phyloP scores from a whole-genome alignment of 495 filamentous ascomycete species.

The Penicillium parvum region DNA sequence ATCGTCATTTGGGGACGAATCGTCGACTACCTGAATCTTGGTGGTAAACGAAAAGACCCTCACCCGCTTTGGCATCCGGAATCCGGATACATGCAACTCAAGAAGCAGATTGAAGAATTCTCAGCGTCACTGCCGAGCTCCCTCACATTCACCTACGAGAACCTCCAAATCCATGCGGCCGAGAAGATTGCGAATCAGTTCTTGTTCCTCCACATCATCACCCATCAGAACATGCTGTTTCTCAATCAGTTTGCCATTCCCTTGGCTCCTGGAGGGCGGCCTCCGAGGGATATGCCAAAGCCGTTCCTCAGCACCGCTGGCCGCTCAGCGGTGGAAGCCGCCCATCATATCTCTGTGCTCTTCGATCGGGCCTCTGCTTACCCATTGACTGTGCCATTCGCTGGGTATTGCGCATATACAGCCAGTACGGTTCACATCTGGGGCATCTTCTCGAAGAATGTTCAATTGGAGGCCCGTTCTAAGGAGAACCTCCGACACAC shows the following conservation, averaged over 20 bases:
- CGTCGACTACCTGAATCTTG: constrained; percentile 85
- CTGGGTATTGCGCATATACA: constrained; percentile 89
- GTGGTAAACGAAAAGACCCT: constrained; percentile 76
- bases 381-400: constrained; percentile 82
- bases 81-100: constrained; percentile 68
- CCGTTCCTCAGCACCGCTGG: constrained; percentile 73
- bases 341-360: constrained; percentile 80
- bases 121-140: constrained; percentile 61
- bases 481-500: constrained; percentile 87
- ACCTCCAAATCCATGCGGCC: constrained; percentile 77
- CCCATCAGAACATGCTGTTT: constrained; percentile 86
- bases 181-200: constrained; percentile 88
- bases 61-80: constrained; percentile 75
- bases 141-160: constrained; percentile 72
- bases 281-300: constrained; percentile 71
- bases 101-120: constrained; percentile 67
- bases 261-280: constrained; percentile 57
- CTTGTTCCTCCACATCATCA: constrained; percentile 85
- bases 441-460: constrained; percentile 82
- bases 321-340: constrained; percentile 77
- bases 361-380: constrained; percentile 76
- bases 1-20: constrained; percentile 88
- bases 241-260: constrained; percentile 85
- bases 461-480: constrained; percentile 65
- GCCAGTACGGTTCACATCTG: constrained; percentile 90